Evolutionary conservation across 2,329 filamentous ascomycete genomes (phyloP).

Genomic region (Nakataea oryzae): DNA sequence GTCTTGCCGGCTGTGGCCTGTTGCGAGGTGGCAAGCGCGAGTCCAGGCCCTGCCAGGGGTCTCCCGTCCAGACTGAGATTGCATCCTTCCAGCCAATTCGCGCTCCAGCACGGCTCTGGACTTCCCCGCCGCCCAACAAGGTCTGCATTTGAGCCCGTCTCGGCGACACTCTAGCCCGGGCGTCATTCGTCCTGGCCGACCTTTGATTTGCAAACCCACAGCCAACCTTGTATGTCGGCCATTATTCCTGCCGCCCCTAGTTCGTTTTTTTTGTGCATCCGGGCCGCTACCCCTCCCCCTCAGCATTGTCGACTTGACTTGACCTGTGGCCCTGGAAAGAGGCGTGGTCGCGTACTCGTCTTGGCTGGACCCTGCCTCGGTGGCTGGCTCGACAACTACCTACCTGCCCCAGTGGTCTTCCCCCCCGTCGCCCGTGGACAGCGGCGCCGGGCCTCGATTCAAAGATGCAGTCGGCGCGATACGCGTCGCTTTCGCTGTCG

Average conservation of each 20-base stretch:
- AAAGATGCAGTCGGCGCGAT: conserved; percentile 2
- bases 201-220: neutral
- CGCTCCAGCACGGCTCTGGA: neutral
- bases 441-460: neutral
- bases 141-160: neutral
- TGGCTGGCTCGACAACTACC: neutral
- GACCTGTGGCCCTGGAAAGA: neutral
- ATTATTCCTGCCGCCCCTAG: neutral
- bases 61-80: neutral
- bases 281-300: neutral
- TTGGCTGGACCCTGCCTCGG: too few species aligned
- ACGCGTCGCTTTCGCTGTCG: neutral
- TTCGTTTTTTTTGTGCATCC: neutral
- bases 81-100: neutral
- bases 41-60: too few species aligned
- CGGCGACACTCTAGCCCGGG: neutral
- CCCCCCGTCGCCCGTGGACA: neutral
- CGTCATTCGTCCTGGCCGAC: neutral
- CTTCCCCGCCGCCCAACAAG: neutral
- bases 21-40: neutral
- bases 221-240: neutral
- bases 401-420: neutral
- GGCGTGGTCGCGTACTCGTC: neutral
- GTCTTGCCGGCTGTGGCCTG: too few species aligned
- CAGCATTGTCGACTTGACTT: neutral